Percentiles rank a stretch among this genome's conserved stretches.
These are phyloP conservation scores for Vitis riparia DNA, from an alignment of 164 flowering plant genomes.

Conservation along the genomic window DNA sequence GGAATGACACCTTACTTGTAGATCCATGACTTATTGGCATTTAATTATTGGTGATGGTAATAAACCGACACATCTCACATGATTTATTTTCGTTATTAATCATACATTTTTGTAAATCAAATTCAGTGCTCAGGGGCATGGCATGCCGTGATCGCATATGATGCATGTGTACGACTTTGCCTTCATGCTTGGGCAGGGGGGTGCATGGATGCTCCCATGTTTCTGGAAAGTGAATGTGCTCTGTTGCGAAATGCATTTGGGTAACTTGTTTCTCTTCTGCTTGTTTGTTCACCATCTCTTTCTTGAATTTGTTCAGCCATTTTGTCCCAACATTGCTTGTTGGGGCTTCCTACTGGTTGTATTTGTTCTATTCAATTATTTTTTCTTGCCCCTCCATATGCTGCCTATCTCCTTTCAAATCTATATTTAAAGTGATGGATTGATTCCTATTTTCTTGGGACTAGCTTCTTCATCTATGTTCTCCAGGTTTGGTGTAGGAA, in stretches of 20 bases:
- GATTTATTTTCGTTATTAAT: neutral
- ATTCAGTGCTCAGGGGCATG: conserved; percentile 81
- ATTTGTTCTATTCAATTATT: too few relatives aligned
- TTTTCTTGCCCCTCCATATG: too few relatives aligned
- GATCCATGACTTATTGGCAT: conserved; percentile 3
- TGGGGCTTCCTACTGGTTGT: too few relatives aligned
- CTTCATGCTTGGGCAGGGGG: conserved; percentile 94
- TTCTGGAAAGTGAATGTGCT: conserved; percentile 87
- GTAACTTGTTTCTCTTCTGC: conserved; percentile 38
- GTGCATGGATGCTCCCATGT: conserved; percentile 82
- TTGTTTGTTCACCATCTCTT: neutral
- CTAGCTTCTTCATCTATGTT: neutral
- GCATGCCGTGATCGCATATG: conserved; percentile 87
- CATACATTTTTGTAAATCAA: conserved; percentile 7
- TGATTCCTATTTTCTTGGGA: neutral
- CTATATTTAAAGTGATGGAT: too few relatives aligned
- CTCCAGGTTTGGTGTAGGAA: neutral
- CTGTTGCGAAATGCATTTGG: conserved; percentile 71
- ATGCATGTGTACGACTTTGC: conserved; percentile 93
- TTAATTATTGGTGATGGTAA: neutral
- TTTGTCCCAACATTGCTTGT: too few relatives aligned
- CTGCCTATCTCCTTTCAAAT: too few relatives aligned
- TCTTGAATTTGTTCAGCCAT: too few relatives aligned
- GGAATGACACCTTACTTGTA: conserved; percentile 1
- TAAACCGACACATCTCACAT: neutral